These are phyloP conservation scores for Rutstroemia sp. DNA, from an alignment of 2,329 filamentous ascomycete species.

Conservation along the genomic window DNA sequence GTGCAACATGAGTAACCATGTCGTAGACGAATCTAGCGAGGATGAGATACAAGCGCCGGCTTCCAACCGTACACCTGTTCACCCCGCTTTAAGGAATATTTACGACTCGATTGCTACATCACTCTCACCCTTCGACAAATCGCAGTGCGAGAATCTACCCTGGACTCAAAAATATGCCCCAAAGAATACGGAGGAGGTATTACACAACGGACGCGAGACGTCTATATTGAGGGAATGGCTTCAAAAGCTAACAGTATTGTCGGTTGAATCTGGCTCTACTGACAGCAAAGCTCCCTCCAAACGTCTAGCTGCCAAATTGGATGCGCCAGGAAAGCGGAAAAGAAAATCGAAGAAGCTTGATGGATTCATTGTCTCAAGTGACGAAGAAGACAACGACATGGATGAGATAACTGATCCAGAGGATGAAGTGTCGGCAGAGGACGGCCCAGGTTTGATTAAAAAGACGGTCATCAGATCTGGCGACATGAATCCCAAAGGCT, in stretches of 20 bases:
- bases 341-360: conserved; percentile 62
- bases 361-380: conserved; percentile 72
- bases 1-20: conserved; percentile 3
- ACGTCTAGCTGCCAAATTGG: conserved; percentile 22
- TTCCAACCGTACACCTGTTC: conserved; percentile 27
- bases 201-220: conserved; percentile 68
- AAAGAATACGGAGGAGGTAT: conserved; percentile 55
- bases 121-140: conserved; percentile 74
- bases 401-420: conserved; percentile 60
- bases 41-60: conserved; percentile 31
- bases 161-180: conserved; percentile 90
- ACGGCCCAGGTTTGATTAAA: conserved; percentile 34
- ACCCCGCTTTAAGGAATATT: conserved; percentile 53
- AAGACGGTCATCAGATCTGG: conserved; percentile 48
- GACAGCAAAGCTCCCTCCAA: conserved; percentile 17
- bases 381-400: conserved; percentile 65
- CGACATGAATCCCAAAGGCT: conserved; percentile 28
- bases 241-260: conserved; percentile 63
- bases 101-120: conserved; percentile 52
- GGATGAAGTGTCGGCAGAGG: conserved; percentile 32
- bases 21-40: conserved; percentile 25
- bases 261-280: conserved; percentile 57
- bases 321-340: conserved; percentile 52
- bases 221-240: conserved; percentile 75
- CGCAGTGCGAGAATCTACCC: conserved; percentile 60